These are phyloP conservation scores for Selaginella tamariscina DNA, from an alignment of 75 land plant genomes.

Conservation along the genomic window DNA sequence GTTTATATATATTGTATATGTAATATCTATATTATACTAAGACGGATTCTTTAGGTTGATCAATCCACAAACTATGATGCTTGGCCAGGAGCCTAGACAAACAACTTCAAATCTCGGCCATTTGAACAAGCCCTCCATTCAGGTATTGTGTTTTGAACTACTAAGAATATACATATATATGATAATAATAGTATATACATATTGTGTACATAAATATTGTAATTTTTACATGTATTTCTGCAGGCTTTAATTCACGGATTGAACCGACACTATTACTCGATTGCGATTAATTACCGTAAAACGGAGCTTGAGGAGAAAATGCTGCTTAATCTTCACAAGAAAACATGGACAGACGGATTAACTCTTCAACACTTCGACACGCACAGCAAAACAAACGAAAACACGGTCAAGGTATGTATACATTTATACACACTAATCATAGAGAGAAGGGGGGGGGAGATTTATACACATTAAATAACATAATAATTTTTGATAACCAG, in stretches of 20 bases:
- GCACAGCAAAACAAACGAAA: slow-evolving; percentile 88
- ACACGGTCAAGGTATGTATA: slow-evolving; percentile 63
- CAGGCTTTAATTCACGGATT: slow-evolving; percentile 97
- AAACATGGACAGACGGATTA: slow-evolving; percentile 97
- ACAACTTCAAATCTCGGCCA: slow-evolving; percentile 96
- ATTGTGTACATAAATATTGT: too few species aligned
- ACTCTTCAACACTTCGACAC: slow-evolving; percentile 65
- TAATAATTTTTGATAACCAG: too few species aligned
- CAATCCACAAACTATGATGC: slow-evolving; percentile 98
- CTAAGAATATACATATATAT: neutral
- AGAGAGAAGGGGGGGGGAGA: too few species aligned
- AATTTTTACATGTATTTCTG: too few species aligned
- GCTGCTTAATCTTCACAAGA: slow-evolving; percentile 89
- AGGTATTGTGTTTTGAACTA: slow-evolving; percentile 24
- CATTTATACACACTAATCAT: neutral
- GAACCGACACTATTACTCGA: slow-evolving; percentile 93
- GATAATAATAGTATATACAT: neutral
- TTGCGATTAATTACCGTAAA: slow-evolving; percentile 92
- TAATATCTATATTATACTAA: too few species aligned
- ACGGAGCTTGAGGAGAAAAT: slow-evolving; percentile 96
- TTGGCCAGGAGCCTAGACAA: slow-evolving; percentile 95
- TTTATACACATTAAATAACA: too few species aligned
- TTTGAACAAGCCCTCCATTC: slow-evolving; percentile 95
- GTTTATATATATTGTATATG: too few species aligned
- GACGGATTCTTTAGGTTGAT: too few species aligned